Conservation (phyloP, 192 early-diverging fungal genomes). For the Pilaira anomala region DNA sequence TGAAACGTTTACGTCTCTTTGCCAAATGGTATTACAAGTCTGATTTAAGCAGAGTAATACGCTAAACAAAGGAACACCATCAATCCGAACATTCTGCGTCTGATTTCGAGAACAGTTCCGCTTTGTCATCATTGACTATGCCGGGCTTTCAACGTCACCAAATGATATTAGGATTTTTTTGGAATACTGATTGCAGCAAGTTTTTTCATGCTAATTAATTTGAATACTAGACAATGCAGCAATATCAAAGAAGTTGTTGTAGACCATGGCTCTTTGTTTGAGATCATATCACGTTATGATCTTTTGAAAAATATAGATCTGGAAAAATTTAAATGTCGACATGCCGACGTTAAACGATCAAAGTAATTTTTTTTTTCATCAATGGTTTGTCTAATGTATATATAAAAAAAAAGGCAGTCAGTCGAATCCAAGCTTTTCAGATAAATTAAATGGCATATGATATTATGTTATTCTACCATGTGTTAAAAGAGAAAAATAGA, state of each 20-base stretch:
- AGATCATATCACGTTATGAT: slow-evolving; percentile 10
- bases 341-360: slow-evolving; percentile 8
- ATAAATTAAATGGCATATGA: too few species aligned
- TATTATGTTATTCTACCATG: too few species aligned
- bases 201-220: slow-evolving; percentile 11
- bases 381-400: slow-evolving; percentile 7
- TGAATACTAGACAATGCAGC: slow-evolving; percentile 8
- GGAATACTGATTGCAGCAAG: slow-evolving; percentile 7
- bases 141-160: slow-evolving; percentile 2
- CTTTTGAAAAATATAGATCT: slow-evolving; percentile 5
- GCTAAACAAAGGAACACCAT: too few species aligned
- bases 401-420: too few species aligned
- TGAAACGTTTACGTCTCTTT: too few species aligned
- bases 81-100: too few species aligned
- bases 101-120: neutral
- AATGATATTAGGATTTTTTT: slow-evolving; percentile 3
- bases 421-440: too few species aligned
- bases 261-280: slow-evolving; percentile 7
- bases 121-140: neutral
- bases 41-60: too few species aligned
- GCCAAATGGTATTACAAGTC: too few species aligned
- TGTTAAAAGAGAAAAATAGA: too few species aligned
- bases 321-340: slow-evolving; percentile 9
- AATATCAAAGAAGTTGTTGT: slow-evolving; percentile 12
- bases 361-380: slow-evolving; percentile 5